phyloP scores from a whole-genome alignment of 2,329 filamentous ascomycete genomes.

The Colletotrichum cuscutae region DNA sequence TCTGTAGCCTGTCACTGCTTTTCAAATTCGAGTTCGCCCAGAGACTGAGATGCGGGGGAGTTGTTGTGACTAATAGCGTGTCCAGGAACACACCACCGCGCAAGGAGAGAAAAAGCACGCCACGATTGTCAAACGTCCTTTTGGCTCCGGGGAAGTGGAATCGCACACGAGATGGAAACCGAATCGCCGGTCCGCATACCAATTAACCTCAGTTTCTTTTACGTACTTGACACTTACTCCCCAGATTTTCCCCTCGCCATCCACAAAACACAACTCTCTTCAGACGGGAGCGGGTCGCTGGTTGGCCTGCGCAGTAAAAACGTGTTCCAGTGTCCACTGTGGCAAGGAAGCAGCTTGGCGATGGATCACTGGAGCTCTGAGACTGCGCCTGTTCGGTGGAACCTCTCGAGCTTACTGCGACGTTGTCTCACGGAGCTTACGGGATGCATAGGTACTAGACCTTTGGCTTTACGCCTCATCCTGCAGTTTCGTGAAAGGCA shows the following conservation, averaged over 20 bases:
- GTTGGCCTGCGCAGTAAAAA: background rate
- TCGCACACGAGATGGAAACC: background rate
- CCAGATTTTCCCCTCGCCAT: slow-evolving; percentile 28
- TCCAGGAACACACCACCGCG: background rate
- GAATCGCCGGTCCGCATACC: background rate
- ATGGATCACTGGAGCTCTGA: background rate
- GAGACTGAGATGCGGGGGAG: slow-evolving; percentile 11
- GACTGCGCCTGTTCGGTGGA: slow-evolving; percentile 10
- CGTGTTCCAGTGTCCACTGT: slow-evolving; percentile 1
- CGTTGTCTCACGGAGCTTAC: background rate
- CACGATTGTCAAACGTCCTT: background rate
- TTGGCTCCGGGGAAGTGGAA: slow-evolving; percentile 20
- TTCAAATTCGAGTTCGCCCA: background rate
- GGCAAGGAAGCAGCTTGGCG: background rate
- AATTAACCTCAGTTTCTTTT: slow-evolving; percentile 17
- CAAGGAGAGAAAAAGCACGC: background rate
- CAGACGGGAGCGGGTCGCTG: slow-evolving; percentile 24
- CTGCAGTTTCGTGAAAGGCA: background rate
- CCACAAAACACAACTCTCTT: slow-evolving; percentile 30
- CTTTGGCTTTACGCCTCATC: background rate
- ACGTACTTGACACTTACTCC: slow-evolving; percentile 25
- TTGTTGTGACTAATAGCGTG: slow-evolving; percentile 17
- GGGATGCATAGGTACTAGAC: background rate
- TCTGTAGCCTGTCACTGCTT: background rate
- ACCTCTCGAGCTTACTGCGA: slow-evolving; percentile 11